Percentiles rank a stretch among this genome's conserved stretches.
Evolutionary conservation across 192 early-diverging fungal species (phyloP).

Genomic region (Coemansia brasiliensis): DNA sequence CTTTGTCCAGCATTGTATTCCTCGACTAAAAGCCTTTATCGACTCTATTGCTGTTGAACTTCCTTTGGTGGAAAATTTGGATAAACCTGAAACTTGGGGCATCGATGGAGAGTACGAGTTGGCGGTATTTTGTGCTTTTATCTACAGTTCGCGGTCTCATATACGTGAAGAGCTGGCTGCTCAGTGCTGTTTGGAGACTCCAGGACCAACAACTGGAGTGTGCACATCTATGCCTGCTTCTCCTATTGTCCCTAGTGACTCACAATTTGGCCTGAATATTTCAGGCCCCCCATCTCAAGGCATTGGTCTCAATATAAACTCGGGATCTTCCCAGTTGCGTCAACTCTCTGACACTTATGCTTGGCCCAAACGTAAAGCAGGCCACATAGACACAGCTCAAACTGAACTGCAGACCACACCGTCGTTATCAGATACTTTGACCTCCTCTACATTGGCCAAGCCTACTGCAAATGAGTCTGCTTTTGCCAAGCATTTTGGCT

Average conservation of each 20-base stretch:
- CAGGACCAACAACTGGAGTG: not conserved
- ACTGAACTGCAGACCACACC: not conserved
- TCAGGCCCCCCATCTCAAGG: not conserved
- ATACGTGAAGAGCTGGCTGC: slow-evolving; percentile 14
- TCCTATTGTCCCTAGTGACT: not conserved
- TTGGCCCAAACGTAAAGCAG: not conserved
- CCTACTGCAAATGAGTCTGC: not conserved
- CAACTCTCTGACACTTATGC: slow-evolving; percentile 1
- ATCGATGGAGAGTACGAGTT: slow-evolving; percentile 44
- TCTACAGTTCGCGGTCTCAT: slow-evolving; percentile 12
- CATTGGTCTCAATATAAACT: not conserved
- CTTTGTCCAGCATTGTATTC: slow-evolving; percentile 63
- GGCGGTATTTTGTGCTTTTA: slow-evolving; percentile 38
- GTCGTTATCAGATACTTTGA: not conserved
- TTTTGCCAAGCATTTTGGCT: slow-evolving; percentile 2
- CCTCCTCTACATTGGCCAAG: not conserved
- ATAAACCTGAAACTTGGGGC: not conserved
- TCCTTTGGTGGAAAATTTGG: not conserved
- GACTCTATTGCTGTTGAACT: slow-evolving; percentile 52
- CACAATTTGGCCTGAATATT: not conserved
- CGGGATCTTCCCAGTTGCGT: not conserved
- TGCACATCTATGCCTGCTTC: slow-evolving; percentile 5
- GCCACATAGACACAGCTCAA: not conserved
- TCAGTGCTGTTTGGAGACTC: not conserved
- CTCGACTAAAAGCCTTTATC: slow-evolving; percentile 62